Evolutionary conservation across 164 flowering plant genomes (phyloP), one percentile per base, ranked within the genome.

Genomic region (Tinospora cordifolia): DNA sequence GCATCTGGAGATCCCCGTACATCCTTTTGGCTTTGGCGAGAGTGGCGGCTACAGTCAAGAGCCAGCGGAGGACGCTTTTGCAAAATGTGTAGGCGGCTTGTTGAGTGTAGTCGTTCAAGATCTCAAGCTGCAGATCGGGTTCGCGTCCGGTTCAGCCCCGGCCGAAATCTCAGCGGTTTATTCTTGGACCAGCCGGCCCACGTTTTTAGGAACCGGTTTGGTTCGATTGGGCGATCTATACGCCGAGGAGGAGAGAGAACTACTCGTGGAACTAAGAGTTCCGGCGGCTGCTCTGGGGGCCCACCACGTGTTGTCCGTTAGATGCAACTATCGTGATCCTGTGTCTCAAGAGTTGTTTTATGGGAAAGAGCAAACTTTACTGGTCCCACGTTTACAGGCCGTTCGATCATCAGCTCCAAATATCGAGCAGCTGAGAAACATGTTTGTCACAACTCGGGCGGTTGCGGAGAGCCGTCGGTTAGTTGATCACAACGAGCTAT

Each of bases 101-200:
- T 69, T 92, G 36, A 90, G 97, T 70, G 97, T 94, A 8, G 98
- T 92, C 47, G 89, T 83, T 0, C 97, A 88, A 64, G 97, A 94
- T 38, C 78, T 90, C 22, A 71, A 84, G 19, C 74, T 94, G 51
- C 89, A 86, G 79, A 77, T 94, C 12, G 81, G 81, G 13, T 81
- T 86, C 38, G 73, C 76, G 0, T 41, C 85, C 22, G 90, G 85
- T 0, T 83, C 91, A 0, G 81, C 82, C 21, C 86, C 83, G 8
- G 87, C 83, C 0, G 97, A 87, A 72, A 85, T 90, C 66, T 5
- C 84, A 1, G 93, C 87, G 40, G 85, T 86, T 0, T 90, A 91
- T 62, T 77, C 87, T 0, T 75, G 76, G 51, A 72, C 63, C 17
- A 89, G 82, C 0, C 77, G 85, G 59, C 91, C 93, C 1, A 66